Evolutionary conservation across 305 asterid species (phyloP).

Genomic region (Fraxinus ornus): DNA sequence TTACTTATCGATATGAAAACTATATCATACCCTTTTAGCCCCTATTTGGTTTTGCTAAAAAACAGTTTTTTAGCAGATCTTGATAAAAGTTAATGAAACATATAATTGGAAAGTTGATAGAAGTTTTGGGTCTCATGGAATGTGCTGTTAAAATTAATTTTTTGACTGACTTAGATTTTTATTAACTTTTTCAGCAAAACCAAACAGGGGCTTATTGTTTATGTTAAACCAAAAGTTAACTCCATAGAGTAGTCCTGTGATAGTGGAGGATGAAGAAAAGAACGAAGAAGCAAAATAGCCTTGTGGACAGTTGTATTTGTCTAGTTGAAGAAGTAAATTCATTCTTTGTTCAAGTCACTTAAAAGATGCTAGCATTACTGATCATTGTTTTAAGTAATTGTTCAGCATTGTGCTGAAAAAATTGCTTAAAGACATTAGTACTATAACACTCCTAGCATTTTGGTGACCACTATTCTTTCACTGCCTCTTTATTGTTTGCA

Average conservation of each 20-base stretch:
- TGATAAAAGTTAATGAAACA: neutral
- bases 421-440: neutral
- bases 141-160: neutral
- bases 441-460: neutral
- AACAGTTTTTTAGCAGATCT: neutral
- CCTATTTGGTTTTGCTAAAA: neutral
- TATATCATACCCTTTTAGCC: neutral
- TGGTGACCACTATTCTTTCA: neutral
- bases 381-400: neutral
- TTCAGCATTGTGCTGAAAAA: neutral
- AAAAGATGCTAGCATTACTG: neutral
- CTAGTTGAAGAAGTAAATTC: neutral
- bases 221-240: neutral
- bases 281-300: neutral
- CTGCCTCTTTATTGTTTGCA: neutral
- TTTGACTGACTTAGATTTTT: neutral
- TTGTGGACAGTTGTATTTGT: neutral
- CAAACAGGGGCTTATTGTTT: neutral
- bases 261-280: neutral
- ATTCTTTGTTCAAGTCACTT: neutral
- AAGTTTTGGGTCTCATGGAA: neutral
- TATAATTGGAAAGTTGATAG: neutral
- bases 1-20: neutral
- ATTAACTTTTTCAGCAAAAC: neutral
- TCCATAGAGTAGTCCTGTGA: neutral